Conservation (phyloP, 805 yeast genomes). For the Candida saitoana region DNA sequence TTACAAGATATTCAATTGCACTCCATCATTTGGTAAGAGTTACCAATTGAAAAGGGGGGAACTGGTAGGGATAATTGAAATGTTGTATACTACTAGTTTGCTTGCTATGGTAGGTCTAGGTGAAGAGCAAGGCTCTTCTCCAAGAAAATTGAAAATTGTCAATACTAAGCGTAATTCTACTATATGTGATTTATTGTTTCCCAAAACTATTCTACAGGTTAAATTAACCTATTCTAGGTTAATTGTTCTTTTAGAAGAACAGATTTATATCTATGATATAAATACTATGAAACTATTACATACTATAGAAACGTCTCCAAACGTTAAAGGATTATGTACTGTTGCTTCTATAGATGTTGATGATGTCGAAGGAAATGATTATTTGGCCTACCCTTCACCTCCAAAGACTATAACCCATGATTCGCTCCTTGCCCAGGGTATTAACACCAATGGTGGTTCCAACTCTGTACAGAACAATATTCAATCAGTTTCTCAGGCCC, state of each 20-base stretch:
- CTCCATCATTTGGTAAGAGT: conserved; percentile 33
- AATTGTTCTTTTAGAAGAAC: conserved; percentile 39
- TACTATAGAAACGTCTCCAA: conserved; percentile 43
- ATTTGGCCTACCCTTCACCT: conserved; percentile 72
- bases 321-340: conserved; percentile 54
- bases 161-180: conserved; percentile 68
- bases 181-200: conserved; percentile 42
- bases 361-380: conserved; percentile 41
- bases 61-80: conserved; percentile 71
- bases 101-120: conserved; percentile 81
- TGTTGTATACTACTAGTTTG: conserved; percentile 85
- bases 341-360: conserved; percentile 36
- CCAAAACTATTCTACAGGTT: conserved; percentile 38
- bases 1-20: conserved; percentile 78
- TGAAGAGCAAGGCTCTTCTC: conserved; percentile 64
- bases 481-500: conserved; percentile 37
- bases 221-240: conserved; percentile 30
- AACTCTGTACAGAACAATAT: conserved; percentile 38
- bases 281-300: conserved; percentile 39
- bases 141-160: conserved; percentile 76
- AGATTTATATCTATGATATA: conserved; percentile 41
- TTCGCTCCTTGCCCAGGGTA: conserved; percentile 36
- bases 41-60: conserved; percentile 37
- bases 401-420: conserved; percentile 52
- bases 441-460: conserved; percentile 38